phyloP scores from a whole-genome alignment of 495 filamentous ascomycete species.

The Durotheca rogersii region DNA sequence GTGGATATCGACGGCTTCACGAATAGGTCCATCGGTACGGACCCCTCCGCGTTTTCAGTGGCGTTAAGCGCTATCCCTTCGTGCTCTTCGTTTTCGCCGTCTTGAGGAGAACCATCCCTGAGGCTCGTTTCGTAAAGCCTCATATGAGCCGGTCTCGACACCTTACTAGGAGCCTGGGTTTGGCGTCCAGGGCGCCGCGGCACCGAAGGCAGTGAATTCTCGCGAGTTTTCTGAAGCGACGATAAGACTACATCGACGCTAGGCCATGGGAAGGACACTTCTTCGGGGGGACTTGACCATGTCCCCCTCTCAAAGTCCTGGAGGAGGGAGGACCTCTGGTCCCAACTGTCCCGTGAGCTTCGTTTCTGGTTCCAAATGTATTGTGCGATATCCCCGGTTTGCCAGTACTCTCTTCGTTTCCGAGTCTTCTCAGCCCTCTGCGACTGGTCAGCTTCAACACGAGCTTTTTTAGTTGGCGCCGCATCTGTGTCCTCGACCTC shows the following conservation, averaged over 20 bases:
- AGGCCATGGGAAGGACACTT: neutral
- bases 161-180: neutral
- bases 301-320: slow-evolving; percentile 31
- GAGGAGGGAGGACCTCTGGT: slow-evolving; percentile 17
- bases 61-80: neutral
- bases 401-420: slow-evolving; percentile 33
- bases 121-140: neutral
- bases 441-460: slow-evolving; percentile 10
- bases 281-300: slow-evolving; percentile 27
- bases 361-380: slow-evolving; percentile 35
- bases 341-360: slow-evolving; percentile 27
- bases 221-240: slow-evolving; percentile 15
- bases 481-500: slow-evolving; percentile 9
- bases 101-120: neutral
- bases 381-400: slow-evolving; percentile 29
- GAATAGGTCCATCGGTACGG: slow-evolving; percentile 9
- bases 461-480: slow-evolving; percentile 16
- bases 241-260: slow-evolving; percentile 23
- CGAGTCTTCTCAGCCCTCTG: slow-evolving; percentile 12
- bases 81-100: neutral
- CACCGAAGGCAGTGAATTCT: slow-evolving; percentile 5
- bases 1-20: slow-evolving; percentile 16
- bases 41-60: neutral
- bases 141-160: neutral
- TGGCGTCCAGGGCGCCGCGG: neutral